These are phyloP conservation scores for Nadsonia commutata DNA, from an alignment of 1,139 yeast genomes.

Conservation along the genomic window DNA sequence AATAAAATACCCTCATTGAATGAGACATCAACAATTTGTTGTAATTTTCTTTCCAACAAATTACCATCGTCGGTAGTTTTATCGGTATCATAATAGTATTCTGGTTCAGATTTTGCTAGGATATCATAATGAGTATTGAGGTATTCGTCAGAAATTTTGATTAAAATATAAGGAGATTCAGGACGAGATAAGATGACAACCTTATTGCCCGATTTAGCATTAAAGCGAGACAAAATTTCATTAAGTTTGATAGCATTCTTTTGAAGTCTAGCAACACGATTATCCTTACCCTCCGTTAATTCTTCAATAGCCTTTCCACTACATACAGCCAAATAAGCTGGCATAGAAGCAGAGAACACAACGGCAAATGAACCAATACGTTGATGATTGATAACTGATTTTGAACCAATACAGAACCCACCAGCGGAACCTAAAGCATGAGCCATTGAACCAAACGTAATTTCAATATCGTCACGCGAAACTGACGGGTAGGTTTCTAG, in stretches of 20 bases:
- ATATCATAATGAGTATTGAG: constrained; percentile 23
- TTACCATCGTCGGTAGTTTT: constrained; percentile 18
- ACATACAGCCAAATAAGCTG: constrained; percentile 78
- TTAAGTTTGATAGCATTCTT: constrained; percentile 25
- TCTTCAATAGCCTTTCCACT: constrained; percentile 44
- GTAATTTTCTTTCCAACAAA: constrained; percentile 36
- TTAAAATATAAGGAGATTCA: constrained; percentile 54
- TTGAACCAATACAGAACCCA: constrained; percentile 83
- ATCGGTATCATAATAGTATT: constrained; percentile 7
- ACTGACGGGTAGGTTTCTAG: constrained; percentile 39
- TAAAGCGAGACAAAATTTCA: constrained; percentile 23
- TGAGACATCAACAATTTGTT: constrained; percentile 43
- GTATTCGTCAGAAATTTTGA: constrained; percentile 24
- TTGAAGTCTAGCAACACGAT: constrained; percentile 23
- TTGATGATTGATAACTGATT: constrained; percentile 81
- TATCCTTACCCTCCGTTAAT: constrained; percentile 17
- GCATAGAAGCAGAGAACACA: constrained; percentile 88
- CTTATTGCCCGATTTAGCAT: constrained; percentile 19
- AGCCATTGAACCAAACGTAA: constrained; percentile 81
- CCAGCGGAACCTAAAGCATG: constrained; percentile 80
- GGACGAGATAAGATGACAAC: constrained; percentile 42
- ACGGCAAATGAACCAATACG: constrained; percentile 80
- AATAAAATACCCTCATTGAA: constrained; percentile 43
- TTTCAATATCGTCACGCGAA: constrained; percentile 53
- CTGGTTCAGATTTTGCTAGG: not conserved